Conservation (phyloP, 495 filamentous ascomycete species). For the Trichoderma parareesei region DNA sequence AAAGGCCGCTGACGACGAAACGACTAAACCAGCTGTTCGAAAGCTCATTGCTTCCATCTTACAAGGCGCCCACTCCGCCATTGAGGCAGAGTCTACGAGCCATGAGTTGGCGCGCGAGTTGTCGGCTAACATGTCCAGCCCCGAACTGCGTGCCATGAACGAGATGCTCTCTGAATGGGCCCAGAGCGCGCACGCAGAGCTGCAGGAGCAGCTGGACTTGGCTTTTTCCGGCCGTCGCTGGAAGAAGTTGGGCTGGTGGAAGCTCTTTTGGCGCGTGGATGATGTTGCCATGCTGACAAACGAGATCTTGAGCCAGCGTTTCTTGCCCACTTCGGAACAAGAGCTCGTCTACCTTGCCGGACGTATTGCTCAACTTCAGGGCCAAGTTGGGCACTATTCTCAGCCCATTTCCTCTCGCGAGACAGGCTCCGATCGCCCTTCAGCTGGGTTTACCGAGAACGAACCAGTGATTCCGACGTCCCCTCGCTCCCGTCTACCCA, state of each 20-base stretch:
- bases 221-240: conserved; percentile 65
- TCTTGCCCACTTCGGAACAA: conserved; percentile 66
- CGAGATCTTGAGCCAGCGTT: conserved; percentile 65
- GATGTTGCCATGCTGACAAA: conserved; percentile 75
- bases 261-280: conserved; percentile 88
- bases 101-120: conserved; percentile 22
- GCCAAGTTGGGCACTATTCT: background rate
- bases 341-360: conserved; percentile 74
- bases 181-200: conserved; percentile 69
- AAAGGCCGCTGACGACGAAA: conserved; percentile 26
- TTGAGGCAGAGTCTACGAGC: conserved; percentile 41
- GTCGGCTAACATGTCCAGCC: conserved; percentile 31
- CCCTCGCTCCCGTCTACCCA: conserved; percentile 13
- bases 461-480: conserved; percentile 11
- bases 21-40: conserved; percentile 53
- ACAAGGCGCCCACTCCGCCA: conserved; percentile 44
- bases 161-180: conserved; percentile 61
- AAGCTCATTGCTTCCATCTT: conserved; percentile 61
- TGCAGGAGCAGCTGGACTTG: conserved; percentile 64
- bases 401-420: conserved; percentile 12
- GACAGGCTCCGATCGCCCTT: background rate
- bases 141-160: conserved; percentile 41
- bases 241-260: conserved; percentile 83
- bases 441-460: background rate
- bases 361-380: conserved; percentile 58